These are phyloP conservation scores for Coemansia sp. DNA, from an alignment of 192 early-diverging fungal species.

Conservation along the genomic window DNA sequence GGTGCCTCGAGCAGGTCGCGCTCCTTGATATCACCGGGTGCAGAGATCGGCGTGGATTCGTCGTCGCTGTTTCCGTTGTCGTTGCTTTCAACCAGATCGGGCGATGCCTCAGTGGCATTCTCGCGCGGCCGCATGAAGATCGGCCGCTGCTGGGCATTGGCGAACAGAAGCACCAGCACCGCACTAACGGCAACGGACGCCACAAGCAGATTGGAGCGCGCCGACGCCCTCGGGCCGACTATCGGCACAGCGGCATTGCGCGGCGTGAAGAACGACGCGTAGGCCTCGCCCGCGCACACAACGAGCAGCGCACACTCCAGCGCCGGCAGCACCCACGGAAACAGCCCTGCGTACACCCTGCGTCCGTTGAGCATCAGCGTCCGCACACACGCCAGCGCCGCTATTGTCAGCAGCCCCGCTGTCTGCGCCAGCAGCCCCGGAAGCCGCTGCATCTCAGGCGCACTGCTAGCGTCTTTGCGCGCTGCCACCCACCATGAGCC, in stretches of 20 bases:
- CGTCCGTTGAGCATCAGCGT: constrained; percentile 10
- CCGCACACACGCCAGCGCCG: background rate
- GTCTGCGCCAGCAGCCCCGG: background rate
- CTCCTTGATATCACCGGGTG: constrained; percentile 4
- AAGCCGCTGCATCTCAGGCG: background rate
- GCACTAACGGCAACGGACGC: background rate
- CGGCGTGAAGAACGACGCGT: constrained; percentile 32
- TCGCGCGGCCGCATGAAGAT: constrained; percentile 16
- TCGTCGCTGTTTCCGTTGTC: constrained; percentile 10
- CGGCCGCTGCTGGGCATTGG: constrained; percentile 13
- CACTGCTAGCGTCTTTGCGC: background rate
- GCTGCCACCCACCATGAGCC: background rate
- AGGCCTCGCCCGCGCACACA: constrained; percentile 12
- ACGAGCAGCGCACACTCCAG: background rate
- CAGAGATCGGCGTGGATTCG: constrained; percentile 17
- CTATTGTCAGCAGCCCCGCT: background rate
- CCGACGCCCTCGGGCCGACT: constrained; percentile 3
- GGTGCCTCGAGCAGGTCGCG: constrained; percentile 13
- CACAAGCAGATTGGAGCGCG: constrained; percentile 13
- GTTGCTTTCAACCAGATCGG: background rate
- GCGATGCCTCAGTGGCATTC: too few relatives aligned
- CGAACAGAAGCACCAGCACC: background rate
- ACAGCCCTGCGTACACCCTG: constrained; percentile 15
- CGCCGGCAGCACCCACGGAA: constrained; percentile 11
- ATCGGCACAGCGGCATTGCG: constrained; percentile 9